Conservation (phyloP, 108 stramenopile species). For the Cyclostephanos tholiformis region DNA sequence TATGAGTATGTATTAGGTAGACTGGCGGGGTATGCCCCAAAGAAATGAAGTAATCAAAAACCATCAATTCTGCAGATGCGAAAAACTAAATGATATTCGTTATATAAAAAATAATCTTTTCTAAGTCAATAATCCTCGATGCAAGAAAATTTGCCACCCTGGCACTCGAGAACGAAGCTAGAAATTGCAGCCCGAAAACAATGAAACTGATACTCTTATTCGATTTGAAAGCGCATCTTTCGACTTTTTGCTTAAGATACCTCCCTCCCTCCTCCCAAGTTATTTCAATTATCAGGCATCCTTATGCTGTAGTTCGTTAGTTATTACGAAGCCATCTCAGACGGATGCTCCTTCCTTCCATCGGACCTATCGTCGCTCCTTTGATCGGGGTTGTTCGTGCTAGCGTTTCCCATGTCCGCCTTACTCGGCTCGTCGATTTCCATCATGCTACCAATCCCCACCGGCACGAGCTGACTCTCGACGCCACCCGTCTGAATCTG, state of each 20-base stretch:
- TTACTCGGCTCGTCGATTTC: conserved; percentile 54
- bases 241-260: no score
- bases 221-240: no score
- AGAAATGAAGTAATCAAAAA: neutral
- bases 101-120: neutral
- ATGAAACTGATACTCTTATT: no score
- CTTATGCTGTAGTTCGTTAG: no score
- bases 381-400: conserved; percentile 46
- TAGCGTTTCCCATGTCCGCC: conserved; percentile 60
- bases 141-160: neutral
- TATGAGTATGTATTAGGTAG: no score
- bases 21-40: no score
- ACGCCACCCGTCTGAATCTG: conserved; percentile 88
- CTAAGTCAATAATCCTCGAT: neutral
- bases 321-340: conserved; percentile 59
- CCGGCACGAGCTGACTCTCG: conserved; percentile 75
- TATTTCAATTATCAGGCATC: no score
- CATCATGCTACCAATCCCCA: conserved; percentile 52
- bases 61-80: neutral
- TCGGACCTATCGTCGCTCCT: conserved; percentile 41
- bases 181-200: no score
- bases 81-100: neutral
- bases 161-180: no score
- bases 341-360: conserved; percentile 66
- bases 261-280: no score